A percentile compares a stretch with the other conserved stretches of the same genome.
Evolutionary conservation across 2,329 filamentous ascomycete species (phyloP).

Genomic region (Raffaelea arxii): DNA sequence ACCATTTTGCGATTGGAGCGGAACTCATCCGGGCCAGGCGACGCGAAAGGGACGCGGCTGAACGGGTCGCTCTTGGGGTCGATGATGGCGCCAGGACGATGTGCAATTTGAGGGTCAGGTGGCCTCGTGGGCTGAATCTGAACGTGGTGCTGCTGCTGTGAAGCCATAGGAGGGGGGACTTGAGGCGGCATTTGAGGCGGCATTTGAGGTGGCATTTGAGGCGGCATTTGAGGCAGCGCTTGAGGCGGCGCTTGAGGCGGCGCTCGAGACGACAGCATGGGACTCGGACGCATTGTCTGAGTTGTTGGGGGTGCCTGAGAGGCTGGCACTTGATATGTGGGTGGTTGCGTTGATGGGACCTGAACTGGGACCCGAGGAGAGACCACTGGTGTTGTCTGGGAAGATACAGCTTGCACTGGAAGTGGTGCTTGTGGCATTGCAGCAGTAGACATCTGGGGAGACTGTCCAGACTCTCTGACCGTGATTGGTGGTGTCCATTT

Average conservation of each 20-base stretch:
- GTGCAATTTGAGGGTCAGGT: conserved; percentile 5
- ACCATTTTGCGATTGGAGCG: conserved; percentile 23
- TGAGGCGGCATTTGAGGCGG: background rate
- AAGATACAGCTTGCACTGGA: no score
- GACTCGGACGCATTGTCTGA: background rate
- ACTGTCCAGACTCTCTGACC: no score
- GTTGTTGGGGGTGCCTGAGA: no score
- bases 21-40: conserved; percentile 21
- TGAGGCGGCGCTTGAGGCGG: background rate
- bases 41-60: conserved; percentile 19
- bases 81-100: conserved; percentile 16
- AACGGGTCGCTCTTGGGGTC: conserved; percentile 18
- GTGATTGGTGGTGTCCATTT: no score
- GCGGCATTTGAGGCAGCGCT: background rate
- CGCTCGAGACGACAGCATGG: background rate
- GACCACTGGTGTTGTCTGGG: no score
- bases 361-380: background rate
- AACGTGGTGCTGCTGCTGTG: background rate
- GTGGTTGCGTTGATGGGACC: no score
- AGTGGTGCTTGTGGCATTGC: no score
- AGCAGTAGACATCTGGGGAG: no score
- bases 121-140: background rate
- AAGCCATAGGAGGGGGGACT: background rate
- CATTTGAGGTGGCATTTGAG: background rate
- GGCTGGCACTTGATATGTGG: no score